phyloP scores from a whole-genome alignment of 106 monocot genomes.

The Iris macrosiphon region DNA sequence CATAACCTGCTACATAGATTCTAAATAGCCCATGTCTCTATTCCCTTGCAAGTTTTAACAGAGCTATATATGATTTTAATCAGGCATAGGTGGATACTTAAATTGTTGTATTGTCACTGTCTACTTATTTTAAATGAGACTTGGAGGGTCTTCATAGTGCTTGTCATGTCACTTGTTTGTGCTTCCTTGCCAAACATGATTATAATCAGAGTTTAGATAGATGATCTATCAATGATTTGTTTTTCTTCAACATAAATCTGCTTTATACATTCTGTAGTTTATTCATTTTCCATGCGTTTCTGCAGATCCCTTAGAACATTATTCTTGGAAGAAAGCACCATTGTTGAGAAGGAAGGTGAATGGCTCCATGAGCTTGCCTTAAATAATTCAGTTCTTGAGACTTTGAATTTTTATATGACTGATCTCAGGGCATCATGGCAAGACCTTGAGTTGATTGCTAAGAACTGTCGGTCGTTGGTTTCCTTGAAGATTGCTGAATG shows the following conservation, averaged over 20 bases:
- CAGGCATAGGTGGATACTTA: too few relatives aligned
- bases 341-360: conserved; percentile 43
- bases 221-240: neutral
- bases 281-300: neutral
- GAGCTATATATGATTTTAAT: too few relatives aligned
- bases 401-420: conserved; percentile 83
- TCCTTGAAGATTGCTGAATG: conserved; percentile 80
- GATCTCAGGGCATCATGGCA: conserved; percentile 43
- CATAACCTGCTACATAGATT: too few relatives aligned
- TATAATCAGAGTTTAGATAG: neutral
- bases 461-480: conserved; percentile 56
- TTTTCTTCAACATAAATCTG: neutral
- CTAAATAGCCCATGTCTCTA: too few relatives aligned
- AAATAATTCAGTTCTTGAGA: conserved; percentile 56
- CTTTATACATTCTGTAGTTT: neutral
- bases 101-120: too few relatives aligned
- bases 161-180: neutral
- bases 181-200: neutral
- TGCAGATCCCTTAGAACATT: conserved; percentile 65
- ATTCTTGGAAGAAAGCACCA: conserved; percentile 75
- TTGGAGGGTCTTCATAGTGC: too few relatives aligned
- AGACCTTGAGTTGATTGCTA: conserved; percentile 76
- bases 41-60: too few relatives aligned
- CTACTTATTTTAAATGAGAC: too few relatives aligned
- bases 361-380: conserved; percentile 87